Evolutionary conservation across 495 filamentous ascomycete genomes (phyloP).

Genomic region (Daldinia childiae): DNA sequence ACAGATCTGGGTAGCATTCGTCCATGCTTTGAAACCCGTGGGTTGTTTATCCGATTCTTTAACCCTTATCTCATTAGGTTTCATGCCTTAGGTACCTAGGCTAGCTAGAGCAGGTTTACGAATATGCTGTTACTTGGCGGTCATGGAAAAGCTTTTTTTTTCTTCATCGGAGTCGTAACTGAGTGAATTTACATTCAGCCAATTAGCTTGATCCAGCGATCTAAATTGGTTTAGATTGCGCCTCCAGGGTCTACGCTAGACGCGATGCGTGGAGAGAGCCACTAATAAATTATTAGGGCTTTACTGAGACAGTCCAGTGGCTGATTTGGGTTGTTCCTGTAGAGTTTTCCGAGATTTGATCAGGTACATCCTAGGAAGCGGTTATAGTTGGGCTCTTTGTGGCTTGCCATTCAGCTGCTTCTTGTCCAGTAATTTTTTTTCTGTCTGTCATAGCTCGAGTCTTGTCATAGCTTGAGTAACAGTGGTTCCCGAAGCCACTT

Average conservation of each 20-base stretch:
- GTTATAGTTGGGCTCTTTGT: slow-evolving; percentile 13
- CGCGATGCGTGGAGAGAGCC: background rate
- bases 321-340: background rate
- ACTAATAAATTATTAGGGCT: background rate
- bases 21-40: slow-evolving; percentile 6
- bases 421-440: slow-evolving; percentile 14
- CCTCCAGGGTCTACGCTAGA: slow-evolving; percentile 7
- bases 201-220: slow-evolving; percentile 2
- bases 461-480: slow-evolving; percentile 8
- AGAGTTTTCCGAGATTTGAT: slow-evolving; percentile 19
- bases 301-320: background rate
- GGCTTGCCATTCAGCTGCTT: slow-evolving; percentile 30
- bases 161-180: background rate
- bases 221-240: slow-evolving; percentile 19
- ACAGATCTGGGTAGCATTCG: slow-evolving; percentile 5
- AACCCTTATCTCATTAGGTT: background rate
- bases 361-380: slow-evolving; percentile 24
- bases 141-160: background rate
- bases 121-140: background rate
- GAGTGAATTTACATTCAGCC: background rate
- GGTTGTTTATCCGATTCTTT: slow-evolving; percentile 10
- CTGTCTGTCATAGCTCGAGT: background rate
- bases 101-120: background rate
- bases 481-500: slow-evolving; percentile 24
- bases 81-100: background rate